Percentiles rank a stretch among this genome's conserved stretches.
phyloP scores from a whole-genome alignment of 192 early-diverging fungal species.

The Entomortierella parvispora region DNA sequence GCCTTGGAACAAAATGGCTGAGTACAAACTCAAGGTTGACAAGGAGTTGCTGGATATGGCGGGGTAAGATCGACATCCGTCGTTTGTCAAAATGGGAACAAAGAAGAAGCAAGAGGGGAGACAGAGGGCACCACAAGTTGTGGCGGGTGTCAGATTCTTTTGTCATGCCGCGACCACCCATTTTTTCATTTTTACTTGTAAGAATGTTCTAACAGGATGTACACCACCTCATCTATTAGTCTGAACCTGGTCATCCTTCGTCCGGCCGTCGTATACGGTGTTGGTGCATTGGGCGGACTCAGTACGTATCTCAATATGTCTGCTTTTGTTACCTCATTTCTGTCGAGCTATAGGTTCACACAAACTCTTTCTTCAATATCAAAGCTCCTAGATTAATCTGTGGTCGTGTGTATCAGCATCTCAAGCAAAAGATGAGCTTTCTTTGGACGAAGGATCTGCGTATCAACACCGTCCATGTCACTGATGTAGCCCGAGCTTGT shows the following conservation, averaged over 20 bases:
- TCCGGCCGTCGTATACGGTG: constrained; percentile 90
- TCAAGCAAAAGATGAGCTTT: constrained; percentile 90
- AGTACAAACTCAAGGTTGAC: constrained; percentile 78
- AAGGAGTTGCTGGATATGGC: constrained; percentile 79
- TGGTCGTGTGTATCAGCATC: constrained; percentile 86
- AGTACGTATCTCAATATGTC: constrained; percentile 69
- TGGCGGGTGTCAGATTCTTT: too few relatives aligned
- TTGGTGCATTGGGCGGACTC: constrained; percentile 78
- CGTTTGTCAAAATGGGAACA: background rate
- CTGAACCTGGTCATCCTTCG: constrained; percentile 87
- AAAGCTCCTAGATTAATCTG: constrained; percentile 92
- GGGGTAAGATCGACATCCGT: constrained; percentile 57
- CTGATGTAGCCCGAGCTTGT: constrained; percentile 79
- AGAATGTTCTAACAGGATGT: background rate
- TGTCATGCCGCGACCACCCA: too few relatives aligned
- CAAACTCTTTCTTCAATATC: constrained; percentile 21
- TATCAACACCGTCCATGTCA: constrained; percentile 95
- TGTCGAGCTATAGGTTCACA: background rate
- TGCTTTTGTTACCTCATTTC: constrained; percentile 17
- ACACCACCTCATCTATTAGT: constrained; percentile 33
- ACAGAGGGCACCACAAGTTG: too few relatives aligned
- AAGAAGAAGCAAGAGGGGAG: background rate
- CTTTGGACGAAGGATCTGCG: constrained; percentile 93
- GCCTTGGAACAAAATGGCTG: constrained; percentile 83
- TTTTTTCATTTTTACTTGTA: too few relatives aligned